Evolutionary conservation across 2,329 filamentous ascomycete genomes (phyloP).

Genomic region (Xylaria sp.): DNA sequence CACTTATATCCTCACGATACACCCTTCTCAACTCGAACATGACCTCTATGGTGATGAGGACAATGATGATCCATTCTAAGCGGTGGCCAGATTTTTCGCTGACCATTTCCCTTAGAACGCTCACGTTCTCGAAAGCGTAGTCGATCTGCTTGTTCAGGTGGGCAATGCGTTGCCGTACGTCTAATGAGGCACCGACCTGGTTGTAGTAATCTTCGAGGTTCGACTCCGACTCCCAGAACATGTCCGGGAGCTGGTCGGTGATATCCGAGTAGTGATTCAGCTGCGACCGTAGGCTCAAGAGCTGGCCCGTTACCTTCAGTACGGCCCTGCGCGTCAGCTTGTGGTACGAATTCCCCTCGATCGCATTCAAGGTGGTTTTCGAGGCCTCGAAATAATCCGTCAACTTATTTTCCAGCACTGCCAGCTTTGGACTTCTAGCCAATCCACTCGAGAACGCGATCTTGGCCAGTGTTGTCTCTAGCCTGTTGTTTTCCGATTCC

Average conservation of each 20-base stretch:
- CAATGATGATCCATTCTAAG: slow-evolving; percentile 94
- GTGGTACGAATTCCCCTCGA: slow-evolving; percentile 61
- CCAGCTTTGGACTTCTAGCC: slow-evolving; percentile 89
- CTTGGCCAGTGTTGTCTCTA: slow-evolving; percentile 77
- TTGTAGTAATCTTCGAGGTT: slow-evolving; percentile 95
- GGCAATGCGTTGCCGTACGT: slow-evolving; percentile 89
- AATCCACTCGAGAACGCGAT: slow-evolving; percentile 96
- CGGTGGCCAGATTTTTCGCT: slow-evolving; percentile 88
- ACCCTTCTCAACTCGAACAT: slow-evolving; percentile 70
- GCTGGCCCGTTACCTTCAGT: slow-evolving; percentile 88
- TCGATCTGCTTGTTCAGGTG: slow-evolving; percentile 96
- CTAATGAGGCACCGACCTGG: slow-evolving; percentile 84
- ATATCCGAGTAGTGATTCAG: slow-evolving; percentile 97
- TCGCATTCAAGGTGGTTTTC: slow-evolving; percentile 74
- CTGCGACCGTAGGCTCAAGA: slow-evolving; percentile 85
- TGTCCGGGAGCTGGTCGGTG: slow-evolving; percentile 90
- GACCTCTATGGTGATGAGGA: slow-evolving; percentile 90
- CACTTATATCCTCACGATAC: slow-evolving; percentile 31
- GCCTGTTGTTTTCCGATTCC: slow-evolving; percentile 41
- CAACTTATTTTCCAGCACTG: slow-evolving; percentile 83
- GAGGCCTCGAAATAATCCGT: slow-evolving; percentile 86
- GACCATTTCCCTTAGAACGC: slow-evolving; percentile 81
- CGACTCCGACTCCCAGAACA: slow-evolving; percentile 97
- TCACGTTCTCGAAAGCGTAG: slow-evolving; percentile 94
- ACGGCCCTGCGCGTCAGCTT: slow-evolving; percentile 77